Percentiles rank a stretch among this genome's conserved stretches.
phyloP scores from a whole-genome alignment of 2,329 filamentous ascomycete genomes.

The Cordyceps pruinosa region DNA sequence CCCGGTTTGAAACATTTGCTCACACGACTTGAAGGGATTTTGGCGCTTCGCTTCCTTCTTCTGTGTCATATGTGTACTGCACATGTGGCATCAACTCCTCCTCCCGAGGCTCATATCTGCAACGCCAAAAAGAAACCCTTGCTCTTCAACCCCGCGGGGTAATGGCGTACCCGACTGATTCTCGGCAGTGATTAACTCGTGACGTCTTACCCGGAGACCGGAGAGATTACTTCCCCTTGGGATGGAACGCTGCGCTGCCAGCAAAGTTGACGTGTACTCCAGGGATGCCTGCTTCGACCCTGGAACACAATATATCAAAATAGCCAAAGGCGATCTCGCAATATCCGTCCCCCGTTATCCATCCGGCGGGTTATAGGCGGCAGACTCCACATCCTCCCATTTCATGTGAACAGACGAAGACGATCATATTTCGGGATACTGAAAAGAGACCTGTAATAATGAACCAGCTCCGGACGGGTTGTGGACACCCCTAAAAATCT shows the following conservation, averaged over 20 bases:
- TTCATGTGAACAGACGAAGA: conserved; percentile 11
- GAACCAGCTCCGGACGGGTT: not conserved
- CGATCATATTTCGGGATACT: conserved; percentile 9
- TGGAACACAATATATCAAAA: not conserved
- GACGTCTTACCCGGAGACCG: not conserved
- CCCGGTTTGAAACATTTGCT: conserved; percentile 10
- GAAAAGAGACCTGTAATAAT: conserved; percentile 6
- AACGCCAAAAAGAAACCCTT: not conserved
- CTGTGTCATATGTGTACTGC: conserved; percentile 1
- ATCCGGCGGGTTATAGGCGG: not conserved
- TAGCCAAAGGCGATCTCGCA: conserved; percentile 1
- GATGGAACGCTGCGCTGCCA: not conserved
- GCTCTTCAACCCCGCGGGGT: not conserved
- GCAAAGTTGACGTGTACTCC: not conserved
- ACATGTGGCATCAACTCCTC: not conserved
- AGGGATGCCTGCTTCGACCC: not conserved
- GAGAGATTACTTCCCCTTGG: not conserved
- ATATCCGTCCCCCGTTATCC: not conserved
- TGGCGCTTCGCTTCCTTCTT: not conserved
- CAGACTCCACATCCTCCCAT: conserved; percentile 6
- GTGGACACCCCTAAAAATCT: not conserved
- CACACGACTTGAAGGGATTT: conserved; percentile 1
- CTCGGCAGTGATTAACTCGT: not conserved
- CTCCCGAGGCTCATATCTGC: conserved; percentile 8
- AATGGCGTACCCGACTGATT: not conserved